These are phyloP conservation scores for Wickerhamiella infanticola DNA, from an alignment of 1,139 yeast species.

Conservation along the genomic window DNA sequence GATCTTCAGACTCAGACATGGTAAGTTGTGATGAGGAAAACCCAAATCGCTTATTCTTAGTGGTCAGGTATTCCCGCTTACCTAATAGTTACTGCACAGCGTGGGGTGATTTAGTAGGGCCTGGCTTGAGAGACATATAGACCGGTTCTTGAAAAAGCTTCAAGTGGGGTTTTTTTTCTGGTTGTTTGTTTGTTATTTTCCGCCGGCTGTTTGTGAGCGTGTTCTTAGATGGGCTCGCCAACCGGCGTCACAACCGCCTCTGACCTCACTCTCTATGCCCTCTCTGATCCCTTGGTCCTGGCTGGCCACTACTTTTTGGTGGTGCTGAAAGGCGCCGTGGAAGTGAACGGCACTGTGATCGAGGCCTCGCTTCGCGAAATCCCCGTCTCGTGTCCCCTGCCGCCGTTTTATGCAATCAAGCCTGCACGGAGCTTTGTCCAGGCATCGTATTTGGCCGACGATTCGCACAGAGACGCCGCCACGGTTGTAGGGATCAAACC, in stretches of 20 bases:
- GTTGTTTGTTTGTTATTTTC: too few species aligned
- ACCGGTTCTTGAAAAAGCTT: too few species aligned
- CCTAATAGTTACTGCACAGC: not conserved
- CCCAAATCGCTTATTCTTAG: not conserved
- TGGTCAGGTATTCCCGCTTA: not conserved
- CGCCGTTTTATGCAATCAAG: constrained; percentile 41
- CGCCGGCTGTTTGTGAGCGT: too few species aligned
- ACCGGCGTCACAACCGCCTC: too few species aligned
- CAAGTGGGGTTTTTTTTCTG: too few species aligned
- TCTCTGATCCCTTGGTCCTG: constrained; percentile 9
- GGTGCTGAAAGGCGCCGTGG: constrained; percentile 12
- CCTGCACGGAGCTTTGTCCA: constrained; percentile 20
- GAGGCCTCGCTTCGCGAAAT: constrained; percentile 12
- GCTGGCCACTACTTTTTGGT: constrained; percentile 12
- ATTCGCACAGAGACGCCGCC: constrained; percentile 21
- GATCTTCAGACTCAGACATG: constrained; percentile 6
- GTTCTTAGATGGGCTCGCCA: too few species aligned
- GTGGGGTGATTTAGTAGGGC: too few species aligned
- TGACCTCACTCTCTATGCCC: constrained; percentile 1
- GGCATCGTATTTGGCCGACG: constrained; percentile 18
- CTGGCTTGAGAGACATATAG: too few species aligned
- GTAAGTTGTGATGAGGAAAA: not conserved
- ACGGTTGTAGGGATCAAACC: constrained; percentile 32
- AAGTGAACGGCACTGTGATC: constrained; percentile 36
- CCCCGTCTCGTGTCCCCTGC: constrained; percentile 31